Evolutionary conservation across 768 basidiomycete genomes (phyloP), one percentile per base, ranked within the genome.

Genomic region (Termitomyces eurrhizus): DNA sequence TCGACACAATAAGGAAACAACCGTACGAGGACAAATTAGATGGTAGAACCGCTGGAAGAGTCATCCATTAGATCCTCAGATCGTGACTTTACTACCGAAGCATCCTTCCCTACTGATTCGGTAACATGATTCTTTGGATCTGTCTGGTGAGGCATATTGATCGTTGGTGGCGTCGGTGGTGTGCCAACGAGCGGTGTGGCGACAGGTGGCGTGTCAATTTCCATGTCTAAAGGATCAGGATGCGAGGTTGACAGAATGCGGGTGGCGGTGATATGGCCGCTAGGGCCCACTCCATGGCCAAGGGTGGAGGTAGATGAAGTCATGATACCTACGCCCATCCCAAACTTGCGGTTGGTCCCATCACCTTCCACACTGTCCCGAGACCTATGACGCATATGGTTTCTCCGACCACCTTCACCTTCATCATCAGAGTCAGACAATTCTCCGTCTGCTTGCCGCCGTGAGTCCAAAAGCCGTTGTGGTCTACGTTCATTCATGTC

Each of bases 401-500:
- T 81, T 60, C 88, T 80, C 57, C 95, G 82, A 1, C 88, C 92
- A 49, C 92, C 95, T 66, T 90, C 90, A 18, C 93, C 95, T 74
- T 99, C 97, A 70, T 99, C 97, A 64, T 99, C 97, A 1, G 97
- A 98, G 72, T 99, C 97, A 7, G 94, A 97, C 13, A 97, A 80
- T 68, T 95, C 93, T 24, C 89, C 90, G 44, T 96, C 93, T 5
- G 83, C 84, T 70, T 95, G 94, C 62, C 90, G 80, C 26, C 88
- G 80, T 26, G 87, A 83, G 70, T 99, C 96, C 37, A 95, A 83
- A 9, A 93, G 73, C 16, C 88, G 83, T 66, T 83, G 84, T 26
- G 90, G 87, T 65, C 91, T 82, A 53, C 95, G 84, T 12, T 83
- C 83, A 68, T 99, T 85, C 16, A 87, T 80, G 53, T 90, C 81